Evolutionary conservation across 2,329 filamentous ascomycete species (phyloP).

Genomic region (Hypoxylon sp.): DNA sequence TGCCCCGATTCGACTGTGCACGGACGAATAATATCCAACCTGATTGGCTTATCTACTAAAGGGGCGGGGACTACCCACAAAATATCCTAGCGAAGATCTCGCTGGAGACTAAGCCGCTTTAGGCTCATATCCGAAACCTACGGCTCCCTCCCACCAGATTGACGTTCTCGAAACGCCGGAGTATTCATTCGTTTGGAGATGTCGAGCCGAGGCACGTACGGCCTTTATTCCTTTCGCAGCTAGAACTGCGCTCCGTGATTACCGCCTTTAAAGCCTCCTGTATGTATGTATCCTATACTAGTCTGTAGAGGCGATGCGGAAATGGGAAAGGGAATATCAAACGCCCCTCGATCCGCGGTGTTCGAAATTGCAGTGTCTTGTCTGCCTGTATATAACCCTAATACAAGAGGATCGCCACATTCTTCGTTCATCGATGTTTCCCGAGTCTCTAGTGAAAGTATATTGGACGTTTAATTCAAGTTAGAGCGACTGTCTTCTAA

Average conservation of each 20-base stretch:
- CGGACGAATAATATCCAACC: constrained; percentile 12
- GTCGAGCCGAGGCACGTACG: constrained; percentile 50
- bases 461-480: constrained; percentile 2
- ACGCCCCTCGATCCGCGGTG: constrained; percentile 30
- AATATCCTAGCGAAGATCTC: constrained; percentile 37
- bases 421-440: constrained; percentile 8
- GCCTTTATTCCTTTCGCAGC: constrained; percentile 51
- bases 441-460: constrained; percentile 19
- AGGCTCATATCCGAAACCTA: constrained; percentile 46
- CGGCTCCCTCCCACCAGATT: constrained; percentile 41
- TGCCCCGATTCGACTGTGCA: constrained; percentile 37
- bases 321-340: constrained; percentile 40
- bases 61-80: constrained; percentile 23
- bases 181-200: constrained; percentile 47
- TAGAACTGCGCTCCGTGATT: constrained; percentile 40
- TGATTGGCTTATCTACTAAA: constrained; percentile 41
- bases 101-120: constrained; percentile 45
- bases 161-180: constrained; percentile 48
- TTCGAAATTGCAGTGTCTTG: constrained; percentile 15
- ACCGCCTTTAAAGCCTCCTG: constrained; percentile 37
- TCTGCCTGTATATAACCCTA: constrained; percentile 29
- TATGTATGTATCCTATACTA: constrained; percentile 30
- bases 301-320: constrained; percentile 30
- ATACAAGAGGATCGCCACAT: constrained; percentile 26
- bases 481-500: neutral